Base-by-base conservation (phyloP, 2,329 filamentous ascomycete species). In the Claviceps purpurea region DNA sequence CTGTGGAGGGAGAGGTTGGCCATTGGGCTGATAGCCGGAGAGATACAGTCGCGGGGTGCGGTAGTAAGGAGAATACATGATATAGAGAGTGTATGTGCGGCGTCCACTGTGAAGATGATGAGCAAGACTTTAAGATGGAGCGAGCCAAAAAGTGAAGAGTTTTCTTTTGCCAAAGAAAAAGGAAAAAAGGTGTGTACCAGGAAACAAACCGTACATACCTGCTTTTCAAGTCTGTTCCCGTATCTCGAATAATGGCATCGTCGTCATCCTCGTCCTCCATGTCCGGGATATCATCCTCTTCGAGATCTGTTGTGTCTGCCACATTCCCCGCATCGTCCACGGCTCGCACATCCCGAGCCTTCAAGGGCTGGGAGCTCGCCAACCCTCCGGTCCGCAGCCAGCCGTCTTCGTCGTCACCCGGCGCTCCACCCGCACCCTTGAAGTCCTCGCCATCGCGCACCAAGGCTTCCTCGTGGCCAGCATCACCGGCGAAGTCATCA, bases 191-290 rank as follows among this genome's bases (percentile, higher is more conserved):
- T 4, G 30, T 34, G 30, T 34, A 11, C 0, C 18, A 34, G 24
- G 24, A 20, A 48, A 14, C 18, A 22, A 18, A 8, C 11, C 5
- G 18, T 1, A 24, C 67, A 55, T 62, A 75, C 77, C 70, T 73
- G 56, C 68, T 73, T 56, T 67, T 70, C 50, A 69, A 71, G 52
- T 72, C 69, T 7, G 68, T 65, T 30, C 75, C 70, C 6, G 81
- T 75, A 60, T 95, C 89, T 13, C 86, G 78, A 62, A 97, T 97
- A 64, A 98, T 97, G 45, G 93, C 93, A 69, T 97, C 90, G 56
- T 94, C 90, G 56, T 95, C 90, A 58, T 97, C 91, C 53, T 97
- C 91, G 57, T 97, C 93, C 64, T 97, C 93, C 89, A 97, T 97
- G 64, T 97, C 91, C 0, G 90, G 91, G 56, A 97, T 96, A 62